These are phyloP conservation scores for Triangularia setosa DNA, from an alignment of 2,329 filamentous ascomycete genomes.

Conservation along the genomic window DNA sequence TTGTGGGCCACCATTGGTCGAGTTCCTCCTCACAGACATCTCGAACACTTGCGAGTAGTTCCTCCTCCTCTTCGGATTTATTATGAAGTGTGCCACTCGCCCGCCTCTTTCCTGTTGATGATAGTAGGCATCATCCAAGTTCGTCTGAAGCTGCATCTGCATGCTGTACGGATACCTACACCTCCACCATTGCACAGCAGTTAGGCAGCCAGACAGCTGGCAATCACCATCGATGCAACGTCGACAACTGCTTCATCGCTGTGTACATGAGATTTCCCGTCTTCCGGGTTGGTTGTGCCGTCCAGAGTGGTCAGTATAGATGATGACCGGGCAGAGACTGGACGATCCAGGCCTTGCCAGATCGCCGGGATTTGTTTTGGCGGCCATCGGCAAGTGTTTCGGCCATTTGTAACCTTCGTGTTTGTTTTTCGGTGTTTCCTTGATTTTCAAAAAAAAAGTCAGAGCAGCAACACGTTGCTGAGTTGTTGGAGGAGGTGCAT, in stretches of 20 bases:
- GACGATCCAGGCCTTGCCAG: neutral
- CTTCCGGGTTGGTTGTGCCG: neutral
- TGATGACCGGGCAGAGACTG: neutral
- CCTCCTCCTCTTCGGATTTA: neutral
- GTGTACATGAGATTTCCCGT: neutral
- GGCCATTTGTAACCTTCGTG: neutral
- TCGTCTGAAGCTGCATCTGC: neutral
- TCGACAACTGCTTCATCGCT: neutral
- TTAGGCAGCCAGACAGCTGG: neutral
- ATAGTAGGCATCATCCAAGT: neutral
- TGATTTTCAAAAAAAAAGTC: neutral
- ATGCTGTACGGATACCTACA: neutral
- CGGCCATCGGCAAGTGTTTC: neutral
- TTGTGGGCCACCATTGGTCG: conserved; percentile 13
- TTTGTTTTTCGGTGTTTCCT: neutral
- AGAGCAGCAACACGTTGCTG: neutral
- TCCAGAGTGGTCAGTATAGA: too few relatives aligned
- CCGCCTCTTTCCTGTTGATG: too few relatives aligned
- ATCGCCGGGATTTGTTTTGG: neutral
- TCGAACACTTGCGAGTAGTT: too few relatives aligned
- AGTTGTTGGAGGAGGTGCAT: conserved; percentile 8
- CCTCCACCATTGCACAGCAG: neutral
- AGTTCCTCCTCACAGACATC: too few relatives aligned
- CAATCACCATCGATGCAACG: neutral
- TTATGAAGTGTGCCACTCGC: neutral